These are phyloP conservation scores for Nicotiana benthamiana DNA, from an alignment of 257 asterid genomes.

Conservation along the genomic window DNA sequence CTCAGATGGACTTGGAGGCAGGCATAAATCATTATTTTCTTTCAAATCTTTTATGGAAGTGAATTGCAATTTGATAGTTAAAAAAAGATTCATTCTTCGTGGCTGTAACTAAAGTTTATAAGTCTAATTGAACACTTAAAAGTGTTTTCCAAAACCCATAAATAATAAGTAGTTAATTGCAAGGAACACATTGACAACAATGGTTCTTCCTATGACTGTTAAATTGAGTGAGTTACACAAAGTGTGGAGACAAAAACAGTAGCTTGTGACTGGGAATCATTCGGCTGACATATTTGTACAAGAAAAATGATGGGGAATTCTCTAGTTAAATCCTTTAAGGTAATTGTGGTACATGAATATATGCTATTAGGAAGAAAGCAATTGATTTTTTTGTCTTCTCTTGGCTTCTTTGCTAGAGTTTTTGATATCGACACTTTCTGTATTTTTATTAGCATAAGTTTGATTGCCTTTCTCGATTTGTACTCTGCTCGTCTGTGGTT, in stretches of 20 bases:
- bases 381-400: background rate
- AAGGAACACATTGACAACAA: background rate
- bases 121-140: background rate
- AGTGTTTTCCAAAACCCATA: background rate
- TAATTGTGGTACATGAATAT: background rate
- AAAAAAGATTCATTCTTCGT: background rate
- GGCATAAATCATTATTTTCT: background rate
- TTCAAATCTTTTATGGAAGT: background rate
- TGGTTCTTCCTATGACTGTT: background rate
- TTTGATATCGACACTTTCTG: background rate
- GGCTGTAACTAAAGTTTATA: background rate
- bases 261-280: background rate
- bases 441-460: too few relatives aligned
- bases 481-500: background rate
- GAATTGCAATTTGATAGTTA: background rate
- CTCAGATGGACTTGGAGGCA: background rate
- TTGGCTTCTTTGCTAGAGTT: background rate
- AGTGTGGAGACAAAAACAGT: background rate
- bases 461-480: background rate
- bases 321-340: background rate
- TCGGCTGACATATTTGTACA: background rate
- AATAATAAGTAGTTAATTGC: background rate
- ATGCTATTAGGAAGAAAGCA: background rate
- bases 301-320: background rate
- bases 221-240: background rate